Conservation (phyloP, 2,329 filamentous ascomycete genomes). For the Sphaceloma murrayae region DNA sequence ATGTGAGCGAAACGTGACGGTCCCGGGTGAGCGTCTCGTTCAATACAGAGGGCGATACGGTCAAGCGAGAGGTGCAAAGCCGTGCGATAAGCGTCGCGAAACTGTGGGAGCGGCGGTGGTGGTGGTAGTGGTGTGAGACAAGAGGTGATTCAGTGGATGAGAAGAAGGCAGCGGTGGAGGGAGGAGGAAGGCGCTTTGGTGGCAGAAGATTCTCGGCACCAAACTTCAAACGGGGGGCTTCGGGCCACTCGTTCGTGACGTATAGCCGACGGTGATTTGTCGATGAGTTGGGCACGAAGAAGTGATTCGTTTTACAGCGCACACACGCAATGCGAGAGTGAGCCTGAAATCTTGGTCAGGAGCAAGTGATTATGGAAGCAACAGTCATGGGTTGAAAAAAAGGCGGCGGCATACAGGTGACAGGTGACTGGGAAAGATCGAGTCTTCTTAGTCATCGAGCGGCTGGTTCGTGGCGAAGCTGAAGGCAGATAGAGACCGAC, state of each 20-base stretch:
- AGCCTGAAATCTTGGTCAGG: background rate
- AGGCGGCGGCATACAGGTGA: background rate
- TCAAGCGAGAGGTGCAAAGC: constrained; percentile 16
- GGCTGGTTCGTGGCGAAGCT: too few species aligned
- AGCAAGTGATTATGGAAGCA: constrained; percentile 10
- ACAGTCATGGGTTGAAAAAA: background rate
- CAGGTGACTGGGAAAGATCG: too few species aligned
- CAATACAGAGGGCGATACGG: constrained; percentile 6
- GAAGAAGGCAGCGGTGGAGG: constrained; percentile 14
- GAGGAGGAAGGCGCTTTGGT: constrained; percentile 9
- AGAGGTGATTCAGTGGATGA: constrained; percentile 22
- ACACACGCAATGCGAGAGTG: background rate
- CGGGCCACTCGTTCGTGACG: constrained; percentile 9
- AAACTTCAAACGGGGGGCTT: constrained; percentile 2
- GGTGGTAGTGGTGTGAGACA: constrained; percentile 19
- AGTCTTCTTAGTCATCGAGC: too few species aligned
- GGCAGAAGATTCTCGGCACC: constrained; percentile 6
- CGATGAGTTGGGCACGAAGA: constrained; percentile 5
- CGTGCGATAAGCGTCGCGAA: constrained; percentile 18
- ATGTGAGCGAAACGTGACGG: constrained; percentile 8
- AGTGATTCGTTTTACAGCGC: background rate
- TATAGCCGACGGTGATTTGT: constrained; percentile 11
- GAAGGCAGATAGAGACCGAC: too few species aligned
- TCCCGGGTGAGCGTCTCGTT: constrained; percentile 21
- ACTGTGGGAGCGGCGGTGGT: too few species aligned